Evolutionary conservation across 306 rosid species (phyloP), one percentile per base, ranked within the genome.

Genomic region (Inga laurina): DNA sequence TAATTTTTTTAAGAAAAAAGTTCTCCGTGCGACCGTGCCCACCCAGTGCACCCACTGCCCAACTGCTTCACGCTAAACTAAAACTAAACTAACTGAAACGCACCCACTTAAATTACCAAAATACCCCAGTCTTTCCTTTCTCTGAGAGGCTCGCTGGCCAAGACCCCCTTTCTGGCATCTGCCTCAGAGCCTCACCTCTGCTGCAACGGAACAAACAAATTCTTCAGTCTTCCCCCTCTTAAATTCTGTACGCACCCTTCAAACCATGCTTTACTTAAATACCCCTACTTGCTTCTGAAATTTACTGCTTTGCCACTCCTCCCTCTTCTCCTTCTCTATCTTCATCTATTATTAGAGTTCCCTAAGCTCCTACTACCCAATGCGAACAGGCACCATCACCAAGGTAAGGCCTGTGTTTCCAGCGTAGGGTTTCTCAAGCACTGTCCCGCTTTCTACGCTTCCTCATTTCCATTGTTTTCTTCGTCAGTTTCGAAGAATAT

Each of bases 271-370:
- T 21, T 81, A 62, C 76, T 52, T 35, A 66, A 67, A 81, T 82
- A 62, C 74, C 82, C 91, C 86, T 79, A 62, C 11, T 11, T 86
- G 78, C 89, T 91, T 45, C 81, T 74, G 7, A 1, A 88, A 90
- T 89, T 93, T 93, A 90, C 93, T 71, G 7, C 82, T 86, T 80
- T 86, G 87, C 92, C 93, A 84, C 88, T 87, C 19, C 10, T 39
- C 11, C 34, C 80, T 21, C 24, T 0, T n/a, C 79, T 15, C 32
- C 84, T 4, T 57, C 75, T 41, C 5, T 39, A 4, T 39, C 59
- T 66, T 62, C 48, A 9, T 76, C 21, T 66, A 6, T 62, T 54
- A 12, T 39, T 30, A 21, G 8, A 12, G 9, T 48, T 3, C 77
- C 39, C 2, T 65, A n/a, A 54, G 67, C 51, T 62, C 21, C 71